Conservation (phyloP, 139 green algal genomes). For the Haematococcus lacustris region DNA sequence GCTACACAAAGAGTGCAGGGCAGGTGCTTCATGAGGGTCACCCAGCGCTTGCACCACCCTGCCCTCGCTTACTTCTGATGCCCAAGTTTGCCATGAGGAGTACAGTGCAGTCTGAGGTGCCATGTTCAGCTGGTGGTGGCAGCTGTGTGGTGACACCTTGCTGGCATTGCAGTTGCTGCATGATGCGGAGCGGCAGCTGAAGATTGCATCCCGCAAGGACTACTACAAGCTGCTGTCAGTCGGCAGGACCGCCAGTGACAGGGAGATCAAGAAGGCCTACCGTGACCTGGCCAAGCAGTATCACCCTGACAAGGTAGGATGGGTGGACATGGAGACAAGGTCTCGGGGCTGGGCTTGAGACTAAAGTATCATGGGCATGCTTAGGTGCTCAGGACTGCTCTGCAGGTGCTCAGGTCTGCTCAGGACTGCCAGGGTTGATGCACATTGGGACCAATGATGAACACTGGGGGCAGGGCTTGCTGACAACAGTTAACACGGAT, state of each 20-base stretch:
- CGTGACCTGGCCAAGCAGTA: constrained; percentile 56
- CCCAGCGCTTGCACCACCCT: not conserved
- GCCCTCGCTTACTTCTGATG: not conserved
- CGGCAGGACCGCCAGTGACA: constrained; percentile 27
- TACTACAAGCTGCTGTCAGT: constrained; percentile 50
- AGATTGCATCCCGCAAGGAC: constrained; percentile 50
- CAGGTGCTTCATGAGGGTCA: not conserved
- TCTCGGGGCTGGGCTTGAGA: not conserved
- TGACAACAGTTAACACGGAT: too few relatives aligned
- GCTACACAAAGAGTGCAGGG: too few relatives aligned
- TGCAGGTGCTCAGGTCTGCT: not conserved
- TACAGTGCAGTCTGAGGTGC: not conserved
- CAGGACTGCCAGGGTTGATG: not conserved
- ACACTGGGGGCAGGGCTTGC: not conserved
- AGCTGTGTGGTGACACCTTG: not conserved
- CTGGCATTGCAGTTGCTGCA: constrained; percentile 19
- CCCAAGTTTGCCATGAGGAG: not conserved
- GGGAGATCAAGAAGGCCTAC: constrained; percentile 71
- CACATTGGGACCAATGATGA: not conserved
- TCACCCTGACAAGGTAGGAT: constrained; percentile 66
- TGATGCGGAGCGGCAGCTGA: constrained; percentile 37
- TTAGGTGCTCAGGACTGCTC: not conserved
- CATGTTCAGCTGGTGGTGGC: not conserved
- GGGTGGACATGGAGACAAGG: not conserved
- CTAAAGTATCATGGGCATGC: not conserved